These are phyloP conservation scores for Aspergillus brunneoviolaceus DNA, from an alignment of 2,329 filamentous ascomycete genomes.

Conservation along the genomic window DNA sequence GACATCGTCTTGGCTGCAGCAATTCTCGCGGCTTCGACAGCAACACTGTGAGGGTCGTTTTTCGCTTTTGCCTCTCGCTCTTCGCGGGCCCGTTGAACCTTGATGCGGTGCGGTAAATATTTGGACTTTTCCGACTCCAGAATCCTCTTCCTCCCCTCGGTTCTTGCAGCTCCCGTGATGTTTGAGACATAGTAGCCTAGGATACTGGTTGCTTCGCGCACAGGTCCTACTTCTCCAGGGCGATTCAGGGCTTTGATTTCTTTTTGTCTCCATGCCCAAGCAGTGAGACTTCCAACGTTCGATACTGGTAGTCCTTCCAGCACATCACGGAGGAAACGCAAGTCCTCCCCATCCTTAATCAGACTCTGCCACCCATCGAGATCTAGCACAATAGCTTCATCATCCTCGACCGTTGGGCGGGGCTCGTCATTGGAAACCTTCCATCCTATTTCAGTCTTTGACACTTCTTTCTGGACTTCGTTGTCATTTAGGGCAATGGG, in stretches of 20 bases:
- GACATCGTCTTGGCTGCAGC: constrained; percentile 76
- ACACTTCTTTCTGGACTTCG: constrained; percentile 34
- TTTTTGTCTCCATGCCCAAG: constrained; percentile 71
- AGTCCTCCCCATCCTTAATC: constrained; percentile 68
- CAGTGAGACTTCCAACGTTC: constrained; percentile 57
- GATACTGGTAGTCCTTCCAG: constrained; percentile 49
- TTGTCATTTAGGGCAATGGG: constrained; percentile 27
- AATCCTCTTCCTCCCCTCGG: constrained; percentile 93
- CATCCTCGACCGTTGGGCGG: constrained; percentile 65
- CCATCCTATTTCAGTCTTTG: constrained; percentile 57
- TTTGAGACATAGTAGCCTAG: constrained; percentile 81
- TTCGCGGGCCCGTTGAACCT: constrained; percentile 86
- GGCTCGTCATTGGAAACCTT: constrained; percentile 60
- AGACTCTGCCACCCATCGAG: constrained; percentile 69
- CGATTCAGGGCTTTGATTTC: constrained; percentile 69
- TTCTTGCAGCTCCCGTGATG: constrained; percentile 78
- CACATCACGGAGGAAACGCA: constrained; percentile 56
- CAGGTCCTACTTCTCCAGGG: constrained; percentile 55
- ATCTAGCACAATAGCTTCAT: constrained; percentile 63
- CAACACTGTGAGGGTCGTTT: constrained; percentile 64
- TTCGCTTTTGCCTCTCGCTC: constrained; percentile 74
- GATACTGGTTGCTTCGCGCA: constrained; percentile 55
- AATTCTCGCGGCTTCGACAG: constrained; percentile 69
- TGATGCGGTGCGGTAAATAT: constrained; percentile 95
- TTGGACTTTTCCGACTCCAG: constrained; percentile 97